Conservation (phyloP, 108 stramenopile genomes). For the Fragilaria crotonensis region DNA sequence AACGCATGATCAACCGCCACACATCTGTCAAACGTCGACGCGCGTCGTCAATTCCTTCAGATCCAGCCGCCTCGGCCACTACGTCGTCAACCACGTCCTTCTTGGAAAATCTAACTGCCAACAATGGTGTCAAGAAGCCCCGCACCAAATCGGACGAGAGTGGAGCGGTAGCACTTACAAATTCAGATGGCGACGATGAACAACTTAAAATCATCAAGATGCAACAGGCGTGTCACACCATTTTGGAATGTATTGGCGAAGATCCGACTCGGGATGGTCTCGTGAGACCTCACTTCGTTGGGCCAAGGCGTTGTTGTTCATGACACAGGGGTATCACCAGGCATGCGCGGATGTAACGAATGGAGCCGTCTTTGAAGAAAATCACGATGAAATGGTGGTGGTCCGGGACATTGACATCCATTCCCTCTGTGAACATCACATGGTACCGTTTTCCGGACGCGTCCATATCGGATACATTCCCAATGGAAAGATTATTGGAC, state of each 20-base stretch:
- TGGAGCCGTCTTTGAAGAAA: constrained; percentile 88
- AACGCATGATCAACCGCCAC: constrained; percentile 22
- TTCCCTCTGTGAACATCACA: constrained; percentile 97
- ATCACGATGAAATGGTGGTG: constrained; percentile 93
- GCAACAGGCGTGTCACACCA: constrained; percentile 81
- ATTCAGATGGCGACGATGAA: not conserved
- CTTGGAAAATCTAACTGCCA: not conserved
- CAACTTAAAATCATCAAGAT: constrained; percentile 54
- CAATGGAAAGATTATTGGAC: constrained; percentile 86
- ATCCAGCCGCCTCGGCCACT: not conserved
- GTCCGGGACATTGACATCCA: constrained; percentile 96
- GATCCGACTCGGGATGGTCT: constrained; percentile 92
- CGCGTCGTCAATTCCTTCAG: not conserved
- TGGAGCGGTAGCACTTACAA: not conserved
- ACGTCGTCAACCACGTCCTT: not conserved
- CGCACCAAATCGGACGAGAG: not conserved
- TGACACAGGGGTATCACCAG: constrained; percentile 87
- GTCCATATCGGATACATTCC: constrained; percentile 98
- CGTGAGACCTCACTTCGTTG: constrained; percentile 86
- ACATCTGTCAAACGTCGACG: not conserved
- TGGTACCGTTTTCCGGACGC: constrained; percentile 95
- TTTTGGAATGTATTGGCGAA: constrained; percentile 95
- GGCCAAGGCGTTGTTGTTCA: constrained; percentile 92
- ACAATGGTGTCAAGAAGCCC: not conserved
- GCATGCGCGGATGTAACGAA: constrained; percentile 73